A percentile compares a stretch with the other conserved stretches of the same genome.
These are phyloP conservation scores for Fraxinus pennsylvanica DNA, from an alignment of 257 asterid species.

Conservation along the genomic window DNA sequence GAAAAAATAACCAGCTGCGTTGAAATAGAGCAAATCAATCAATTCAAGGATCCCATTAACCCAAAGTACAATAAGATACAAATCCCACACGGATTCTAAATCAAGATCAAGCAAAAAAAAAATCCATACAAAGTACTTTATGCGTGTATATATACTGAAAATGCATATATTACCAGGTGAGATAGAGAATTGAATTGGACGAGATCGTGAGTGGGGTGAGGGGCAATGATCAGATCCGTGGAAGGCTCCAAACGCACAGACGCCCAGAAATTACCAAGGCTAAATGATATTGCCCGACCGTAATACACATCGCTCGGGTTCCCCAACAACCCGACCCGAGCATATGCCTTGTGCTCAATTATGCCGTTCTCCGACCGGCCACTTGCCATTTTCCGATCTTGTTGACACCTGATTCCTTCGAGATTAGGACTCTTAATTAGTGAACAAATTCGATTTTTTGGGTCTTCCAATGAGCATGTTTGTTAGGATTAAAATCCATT, in stretches of 20 bases:
- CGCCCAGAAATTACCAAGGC: slow-evolving; percentile 82
- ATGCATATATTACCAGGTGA: slow-evolving; percentile 52
- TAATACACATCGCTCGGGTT: slow-evolving; percentile 86
- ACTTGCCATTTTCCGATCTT: slow-evolving; percentile 30
- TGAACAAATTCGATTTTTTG: background rate
- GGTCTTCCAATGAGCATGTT: background rate
- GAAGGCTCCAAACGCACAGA: slow-evolving; percentile 72
- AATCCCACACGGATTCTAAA: background rate
- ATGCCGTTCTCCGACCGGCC: slow-evolving; percentile 14
- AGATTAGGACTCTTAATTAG: background rate
- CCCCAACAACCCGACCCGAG: slow-evolving; percentile 73
- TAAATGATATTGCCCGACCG: slow-evolving; percentile 73
- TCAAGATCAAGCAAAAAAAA: background rate
- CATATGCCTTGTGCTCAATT: slow-evolving; percentile 73
- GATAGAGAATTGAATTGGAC: slow-evolving; percentile 65
- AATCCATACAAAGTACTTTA: background rate
- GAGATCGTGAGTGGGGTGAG: slow-evolving; percentile 77
- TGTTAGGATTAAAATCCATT: too few relatives aligned
- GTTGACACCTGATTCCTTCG: background rate
- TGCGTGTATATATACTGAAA: background rate
- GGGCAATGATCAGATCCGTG: slow-evolving; percentile 48
- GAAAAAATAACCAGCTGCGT: background rate
- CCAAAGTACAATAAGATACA: slow-evolving; percentile 8
- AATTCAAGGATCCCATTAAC: slow-evolving; percentile 16
- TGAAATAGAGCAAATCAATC: slow-evolving; percentile 11